Evolutionary conservation across 2,329 filamentous ascomycete species (phyloP).

Genomic region (Zymoseptoria ardabiliae): DNA sequence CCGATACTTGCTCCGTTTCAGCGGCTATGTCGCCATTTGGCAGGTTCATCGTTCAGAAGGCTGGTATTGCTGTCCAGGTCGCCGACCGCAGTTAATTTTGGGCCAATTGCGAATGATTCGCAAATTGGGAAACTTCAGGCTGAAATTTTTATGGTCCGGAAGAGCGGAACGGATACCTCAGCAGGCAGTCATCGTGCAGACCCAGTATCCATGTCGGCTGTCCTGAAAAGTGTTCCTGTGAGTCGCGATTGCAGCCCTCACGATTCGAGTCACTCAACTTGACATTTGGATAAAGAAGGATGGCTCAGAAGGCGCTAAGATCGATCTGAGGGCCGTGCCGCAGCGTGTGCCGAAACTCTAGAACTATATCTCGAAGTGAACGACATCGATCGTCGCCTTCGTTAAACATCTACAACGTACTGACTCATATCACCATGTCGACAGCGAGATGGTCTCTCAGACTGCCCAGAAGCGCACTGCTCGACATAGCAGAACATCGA

Average conservation of each 20-base stretch:
- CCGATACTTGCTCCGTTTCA: neutral
- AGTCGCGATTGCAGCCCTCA: neutral
- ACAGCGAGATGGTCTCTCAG: constrained; percentile 7
- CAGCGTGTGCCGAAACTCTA: neutral
- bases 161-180: neutral
- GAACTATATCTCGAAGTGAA: neutral
- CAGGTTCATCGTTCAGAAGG: neutral
- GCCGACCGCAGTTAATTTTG: neutral
- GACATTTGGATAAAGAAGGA: neutral
- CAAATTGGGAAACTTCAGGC: neutral
- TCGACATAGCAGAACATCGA: neutral
- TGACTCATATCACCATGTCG: constrained; percentile 4
- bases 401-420: neutral
- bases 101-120: neutral
- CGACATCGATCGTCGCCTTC: neutral
- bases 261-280: neutral
- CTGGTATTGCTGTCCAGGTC: neutral
- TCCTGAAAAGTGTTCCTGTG: neutral
- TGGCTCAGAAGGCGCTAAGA: neutral
- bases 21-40: neutral
- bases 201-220: neutral
- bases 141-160: neutral
- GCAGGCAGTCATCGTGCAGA: neutral
- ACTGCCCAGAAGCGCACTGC: constrained; percentile 8
- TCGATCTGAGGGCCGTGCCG: neutral